Evolutionary conservation across 2,329 filamentous ascomycete genomes (phyloP), one percentile per base, ranked within the genome.

Genomic region (Cladophialophora immunda): DNA sequence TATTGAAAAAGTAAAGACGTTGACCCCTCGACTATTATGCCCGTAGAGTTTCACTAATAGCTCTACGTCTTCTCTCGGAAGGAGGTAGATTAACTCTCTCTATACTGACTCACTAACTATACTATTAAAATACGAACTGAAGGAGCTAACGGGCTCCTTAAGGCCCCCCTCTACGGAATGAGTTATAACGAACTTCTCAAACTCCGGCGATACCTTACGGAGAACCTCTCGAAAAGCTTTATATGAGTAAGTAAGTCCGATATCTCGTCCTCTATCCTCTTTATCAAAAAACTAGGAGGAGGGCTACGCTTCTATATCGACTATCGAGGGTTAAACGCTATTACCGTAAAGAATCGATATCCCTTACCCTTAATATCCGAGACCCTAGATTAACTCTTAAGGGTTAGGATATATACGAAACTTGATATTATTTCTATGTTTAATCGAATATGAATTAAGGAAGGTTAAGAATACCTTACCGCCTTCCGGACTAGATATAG

Each of bases 221-320:
- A 54, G 52, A 30, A 54, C 52, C 52, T 54, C 27, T 54, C 27
- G 27, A 54, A 54, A 30, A 17, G 52, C 22, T 54, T 54, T 27
- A 54, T 54, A 25, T 27, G 27, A 27, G 52, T 17, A 27, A 54
- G 22, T 54, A 54, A 54, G 52, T 54, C 27, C 15, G 15, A 54
- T 25, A 29, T 17, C 19, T 25, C 27, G 6, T 54, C 52, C 6
- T 17, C 27, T 27, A 22, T 27, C 27, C 52, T 54, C 52, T 54
- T 54, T 30, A 17, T 54, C 11, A 54, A 54, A 11, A 54, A 54
- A 29, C 27, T n/a, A n/a, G n/a, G n/a, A n/a, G n/a, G n/a, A n/a
- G n/a, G n/a, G n/a, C n/a, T n/a, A n/a, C n/a, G n/a, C n/a, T n/a
- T n/a, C n/a, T n/a, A n/a, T n/a, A n/a, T n/a, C n/a, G n/a, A n/a